Evolutionary conservation across 768 basidiomycete genomes (phyloP), one percentile per base, ranked within the genome.

Genomic region (Clitopilus passeckerianus): DNA sequence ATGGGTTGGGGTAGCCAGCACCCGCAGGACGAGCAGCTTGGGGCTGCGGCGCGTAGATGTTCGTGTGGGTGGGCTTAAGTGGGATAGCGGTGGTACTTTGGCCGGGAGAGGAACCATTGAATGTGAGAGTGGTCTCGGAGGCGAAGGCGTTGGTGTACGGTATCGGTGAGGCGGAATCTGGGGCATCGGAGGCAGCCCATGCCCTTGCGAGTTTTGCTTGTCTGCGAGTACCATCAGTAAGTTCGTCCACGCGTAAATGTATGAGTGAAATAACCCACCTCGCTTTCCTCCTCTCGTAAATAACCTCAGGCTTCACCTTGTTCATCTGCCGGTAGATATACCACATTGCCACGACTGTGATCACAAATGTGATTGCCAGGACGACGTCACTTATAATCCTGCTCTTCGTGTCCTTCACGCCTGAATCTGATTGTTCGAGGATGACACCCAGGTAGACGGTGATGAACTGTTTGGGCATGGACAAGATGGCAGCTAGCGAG

Each of bases 361-460:
- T 82, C 18, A 92, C 43, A 35, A 86, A 68, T 0, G 92, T 92
- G 37, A 89, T 57, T 6, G 68, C 87, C 27, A 93, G 72, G 4
- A 95, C 89, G 5, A 77, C 69, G 61, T 90, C 82, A 57, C 86
- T 87, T 61, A 93, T 81, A 61, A 89, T 83, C 61, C 77, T 83
- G 67, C 85, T 82, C 62, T 79, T 78, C 2, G 69, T 79, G 68
- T 70, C 71, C 41, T 71, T 73, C 18, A 62, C 67, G 16, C 77
- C 75, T 20, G 66, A 73, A 6, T 64, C 71, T 3, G 80, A 75
- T 57, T 82, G 74, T 62, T 89, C 83, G n/a, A 92, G 70, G 27
- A 90, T 77, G 30, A 91, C 92, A 34, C 94, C 94, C 15, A 95
- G 81, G 67, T 97, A 97, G 12, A 97, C 95, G 7, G 90, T 91